Evolutionary conservation across 345 rosid genomes (phyloP).

Genomic region (Sisymbrium altissimum): DNA sequence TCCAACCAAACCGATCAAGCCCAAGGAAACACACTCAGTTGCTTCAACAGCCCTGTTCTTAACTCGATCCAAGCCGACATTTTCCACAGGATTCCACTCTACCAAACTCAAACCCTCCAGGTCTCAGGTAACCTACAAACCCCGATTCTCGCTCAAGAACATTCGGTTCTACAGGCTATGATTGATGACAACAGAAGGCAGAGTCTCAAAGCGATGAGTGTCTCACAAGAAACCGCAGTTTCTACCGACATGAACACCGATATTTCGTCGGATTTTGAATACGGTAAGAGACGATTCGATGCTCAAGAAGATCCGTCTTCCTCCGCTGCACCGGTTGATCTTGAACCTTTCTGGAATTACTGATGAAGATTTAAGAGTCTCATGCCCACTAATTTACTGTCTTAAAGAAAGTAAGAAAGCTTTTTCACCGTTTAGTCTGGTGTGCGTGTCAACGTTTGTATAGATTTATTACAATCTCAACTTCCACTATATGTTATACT

Average conservation of each 20-base stretch:
- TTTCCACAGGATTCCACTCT: slow-evolving; percentile 33
- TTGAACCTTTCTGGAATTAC: slow-evolving; percentile 72
- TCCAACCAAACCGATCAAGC: slow-evolving; percentile 56
- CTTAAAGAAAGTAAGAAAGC: slow-evolving; percentile 19
- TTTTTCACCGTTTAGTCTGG: slow-evolving; percentile 28
- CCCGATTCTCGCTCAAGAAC: slow-evolving; percentile 43
- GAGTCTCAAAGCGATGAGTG: slow-evolving; percentile 51
- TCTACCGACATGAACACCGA: slow-evolving; percentile 35
- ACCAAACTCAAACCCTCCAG: slow-evolving; percentile 35
- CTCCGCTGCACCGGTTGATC: slow-evolving; percentile 46
- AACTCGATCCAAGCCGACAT: slow-evolving; percentile 36
- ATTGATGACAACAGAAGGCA: slow-evolving; percentile 47
- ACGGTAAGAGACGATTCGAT: slow-evolving; percentile 43
- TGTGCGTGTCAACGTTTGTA: slow-evolving; percentile 30
- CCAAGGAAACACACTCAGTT: slow-evolving; percentile 38
- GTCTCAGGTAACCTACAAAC: slow-evolving; percentile 33
- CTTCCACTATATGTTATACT: slow-evolving; percentile 16
- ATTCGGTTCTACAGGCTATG: slow-evolving; percentile 49
- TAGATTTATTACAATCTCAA: slow-evolving; percentile 19
- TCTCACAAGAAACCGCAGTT: slow-evolving; percentile 57
- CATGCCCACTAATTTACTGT: slow-evolving; percentile 2
- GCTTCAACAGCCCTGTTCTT: slow-evolving; percentile 37
- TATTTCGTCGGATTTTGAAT: slow-evolving; percentile 54
- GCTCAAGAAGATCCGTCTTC: slow-evolving; percentile 50
- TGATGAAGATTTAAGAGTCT: slow-evolving; percentile 29